Percentiles rank a stretch among this genome's conserved stretches.
Evolutionary conservation across 1,284 basidiomycete species (phyloP).

Genomic region (Fomitopsis pinicola): DNA sequence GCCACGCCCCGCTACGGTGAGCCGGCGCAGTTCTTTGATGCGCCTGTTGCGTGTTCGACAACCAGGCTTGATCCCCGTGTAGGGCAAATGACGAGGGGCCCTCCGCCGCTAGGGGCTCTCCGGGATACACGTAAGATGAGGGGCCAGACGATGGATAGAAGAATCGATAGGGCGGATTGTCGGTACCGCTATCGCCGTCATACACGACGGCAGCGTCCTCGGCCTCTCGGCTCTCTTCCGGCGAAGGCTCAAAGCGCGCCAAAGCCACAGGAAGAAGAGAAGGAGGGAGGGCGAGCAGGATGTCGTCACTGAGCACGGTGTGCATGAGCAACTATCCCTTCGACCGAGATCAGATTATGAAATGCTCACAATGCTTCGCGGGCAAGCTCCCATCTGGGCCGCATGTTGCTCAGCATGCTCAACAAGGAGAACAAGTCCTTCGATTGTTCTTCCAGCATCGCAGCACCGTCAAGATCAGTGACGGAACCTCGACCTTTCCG

Average conservation of each 20-base stretch:
- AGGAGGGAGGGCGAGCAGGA: conserved; percentile 18
- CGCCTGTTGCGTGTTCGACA: not conserved
- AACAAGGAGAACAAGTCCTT: conserved; percentile 22
- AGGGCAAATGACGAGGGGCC: not conserved
- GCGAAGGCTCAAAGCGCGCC: not conserved
- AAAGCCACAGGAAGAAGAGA: not conserved
- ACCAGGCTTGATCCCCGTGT: not conserved
- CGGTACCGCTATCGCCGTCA: not conserved
- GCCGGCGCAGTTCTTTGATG: not conserved
- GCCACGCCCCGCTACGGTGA: not conserved
- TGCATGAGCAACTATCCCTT: not conserved
- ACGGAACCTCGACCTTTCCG: conserved; percentile 5
- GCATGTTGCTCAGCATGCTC: conserved; percentile 22
- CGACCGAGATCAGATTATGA: not conserved
- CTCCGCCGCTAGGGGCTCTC: not conserved
- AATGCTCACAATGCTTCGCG: conserved; percentile 23
- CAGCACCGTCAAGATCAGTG: conserved; percentile 11
- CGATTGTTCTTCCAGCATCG: conserved; percentile 19
- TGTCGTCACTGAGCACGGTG: conserved; percentile 14
- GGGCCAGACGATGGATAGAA: conserved; percentile 4
- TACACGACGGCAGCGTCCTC: not conserved
- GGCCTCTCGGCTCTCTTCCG: not conserved
- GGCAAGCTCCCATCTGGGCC: conserved; percentile 26
- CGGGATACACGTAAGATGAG: not conserved
- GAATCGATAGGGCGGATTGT: not conserved